A percentile compares a stretch with the other conserved stretches of the same genome.
Evolutionary conservation across 805 yeast species (phyloP).

Genomic region (Sungouiozyma intestinalis): DNA sequence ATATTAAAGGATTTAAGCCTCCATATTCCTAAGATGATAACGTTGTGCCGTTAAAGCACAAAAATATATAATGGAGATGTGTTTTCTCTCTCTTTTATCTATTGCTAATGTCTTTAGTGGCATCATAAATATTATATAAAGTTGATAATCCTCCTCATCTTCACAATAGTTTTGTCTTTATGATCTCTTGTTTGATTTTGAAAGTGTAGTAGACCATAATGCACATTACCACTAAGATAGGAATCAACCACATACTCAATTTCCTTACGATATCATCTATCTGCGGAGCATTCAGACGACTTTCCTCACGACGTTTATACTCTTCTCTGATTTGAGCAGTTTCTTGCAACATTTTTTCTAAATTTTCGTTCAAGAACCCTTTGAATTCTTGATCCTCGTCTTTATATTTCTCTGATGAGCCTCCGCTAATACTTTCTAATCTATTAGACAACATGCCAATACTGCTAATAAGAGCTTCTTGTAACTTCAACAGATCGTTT

Average conservation of each 20-base stretch:
- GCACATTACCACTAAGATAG: constrained; percentile 23
- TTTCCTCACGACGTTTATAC: constrained; percentile 6
- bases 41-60: no score
- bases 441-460: constrained; percentile 12
- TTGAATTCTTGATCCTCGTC: constrained; percentile 11
- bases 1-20: constrained; percentile 36
- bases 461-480: constrained; percentile 15
- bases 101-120: no score
- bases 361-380: constrained; percentile 26
- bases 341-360: constrained; percentile 23
- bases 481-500: constrained; percentile 15
- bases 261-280: constrained; percentile 27
- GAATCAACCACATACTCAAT: constrained; percentile 26
- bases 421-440: constrained; percentile 3
- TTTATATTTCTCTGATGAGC: neutral
- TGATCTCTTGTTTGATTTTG: constrained; percentile 29
- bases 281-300: constrained; percentile 16
- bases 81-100: no score
- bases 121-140: no score
- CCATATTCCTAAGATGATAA: constrained; percentile 25
- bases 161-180: constrained; percentile 26
- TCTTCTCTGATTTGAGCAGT: constrained; percentile 23
- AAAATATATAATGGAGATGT: no score
- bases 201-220: constrained; percentile 30
- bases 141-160: no score